Base-by-base conservation (phyloP, 2,329 filamentous ascomycete species). In the Cercospora berteroae region DNA sequence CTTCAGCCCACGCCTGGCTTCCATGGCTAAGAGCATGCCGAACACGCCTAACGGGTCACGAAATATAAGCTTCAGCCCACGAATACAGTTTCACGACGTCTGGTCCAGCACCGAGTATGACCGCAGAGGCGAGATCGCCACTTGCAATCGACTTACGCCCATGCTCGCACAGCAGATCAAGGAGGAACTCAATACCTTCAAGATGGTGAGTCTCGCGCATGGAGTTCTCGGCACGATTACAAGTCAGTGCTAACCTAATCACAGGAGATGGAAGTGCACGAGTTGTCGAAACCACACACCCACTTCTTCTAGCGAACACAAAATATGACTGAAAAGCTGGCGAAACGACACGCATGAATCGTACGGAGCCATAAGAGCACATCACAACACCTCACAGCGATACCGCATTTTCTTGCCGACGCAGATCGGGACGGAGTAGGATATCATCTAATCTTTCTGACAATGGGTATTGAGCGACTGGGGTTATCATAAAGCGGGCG, bases 221-320 rank as follows among this genome's bases (percentile, higher is more conserved):
- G 12, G 6, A 7, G 18, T 13, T 9, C 20, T 60, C 3, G 16
- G n/a, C n/a, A 23, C 9, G 25, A 23, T 25, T 25, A 16, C 62
- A 65, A 2, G 16, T 63, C n/a, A 72, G 68, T 70, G 72, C 83
- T 87, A 79, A 87, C 74, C 44, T 55, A 44, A 18, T n/a, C 10
- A 16, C 13, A 98, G 95, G 95, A 99, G 84, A 99, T 99, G 95
- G 95, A 98, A 84, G 95, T 99, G 76, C 95, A 99, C 80, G 95
- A 98, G 82, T 92, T 90, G 79, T 98, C 95, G 73, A 99, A 98
- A 84, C 94, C 97, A 77, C 97, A 99, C 85, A 99, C 95, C 75
- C 95, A 99, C 86, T 99, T 99, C 87, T 98, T 99, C 86, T 99
- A 88, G 94, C 81, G 82, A 85, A 48, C 42, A 56, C 25, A 39